A percentile compares a stretch with the other conserved stretches of the same genome.
Evolutionary conservation across 768 basidiomycete species (phyloP).

Genomic region (Rhodotorula graminis): DNA sequence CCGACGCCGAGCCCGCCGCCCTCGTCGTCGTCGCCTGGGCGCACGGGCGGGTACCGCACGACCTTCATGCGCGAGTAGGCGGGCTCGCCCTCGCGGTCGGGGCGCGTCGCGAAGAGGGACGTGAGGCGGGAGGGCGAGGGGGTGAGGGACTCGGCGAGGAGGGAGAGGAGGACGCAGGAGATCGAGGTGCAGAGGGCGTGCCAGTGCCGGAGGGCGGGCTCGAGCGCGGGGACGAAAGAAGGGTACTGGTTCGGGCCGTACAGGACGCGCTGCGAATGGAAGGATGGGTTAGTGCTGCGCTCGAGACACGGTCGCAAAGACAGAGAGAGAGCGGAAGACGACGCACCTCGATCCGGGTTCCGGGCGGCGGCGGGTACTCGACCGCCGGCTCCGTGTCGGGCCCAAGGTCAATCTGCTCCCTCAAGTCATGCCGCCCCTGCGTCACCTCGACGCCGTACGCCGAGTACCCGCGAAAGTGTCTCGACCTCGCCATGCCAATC

Average conservation of each 20-base stretch:
- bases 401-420: slow-evolving; percentile 32
- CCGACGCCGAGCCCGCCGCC: slow-evolving; percentile 23
- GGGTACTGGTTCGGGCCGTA: slow-evolving; percentile 34
- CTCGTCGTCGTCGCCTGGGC: neutral
- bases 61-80: slow-evolving; percentile 26
- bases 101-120: neutral
- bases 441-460: slow-evolving; percentile 19
- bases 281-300: neutral
- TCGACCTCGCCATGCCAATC: slow-evolving; percentile 10
- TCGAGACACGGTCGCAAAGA: no score
- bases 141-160: slow-evolving; percentile 14
- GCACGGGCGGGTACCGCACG: slow-evolving; percentile 18
- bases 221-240: slow-evolving; percentile 8
- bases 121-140: slow-evolving; percentile 7
- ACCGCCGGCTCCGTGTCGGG: slow-evolving; percentile 6
- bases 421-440: slow-evolving; percentile 8
- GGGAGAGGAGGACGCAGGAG: slow-evolving; percentile 5
- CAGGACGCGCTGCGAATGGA: neutral
- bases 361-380: slow-evolving; percentile 6
- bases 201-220: slow-evolving; percentile 5
- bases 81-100: neutral
- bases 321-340: no score
- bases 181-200: neutral
- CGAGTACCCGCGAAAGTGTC: slow-evolving; percentile 24
- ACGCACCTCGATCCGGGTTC: slow-evolving; percentile 7